Conservation (phyloP, 2,329 filamentous ascomycete genomes). For the Pseudogymnoascus verrucosus region DNA sequence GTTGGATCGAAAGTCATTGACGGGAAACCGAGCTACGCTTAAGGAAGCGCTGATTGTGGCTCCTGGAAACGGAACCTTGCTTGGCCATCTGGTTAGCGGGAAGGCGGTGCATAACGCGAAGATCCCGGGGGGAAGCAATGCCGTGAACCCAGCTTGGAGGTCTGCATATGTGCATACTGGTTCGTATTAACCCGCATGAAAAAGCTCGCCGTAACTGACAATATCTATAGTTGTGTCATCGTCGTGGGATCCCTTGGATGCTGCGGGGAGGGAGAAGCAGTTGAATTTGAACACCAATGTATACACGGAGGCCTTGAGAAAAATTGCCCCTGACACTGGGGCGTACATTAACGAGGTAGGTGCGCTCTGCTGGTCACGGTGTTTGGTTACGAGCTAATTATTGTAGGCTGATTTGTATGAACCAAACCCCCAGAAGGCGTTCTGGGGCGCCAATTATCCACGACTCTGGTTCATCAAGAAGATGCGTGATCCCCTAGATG, state of each 20-base stretch:
- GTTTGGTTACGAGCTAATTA: constrained; percentile 24
- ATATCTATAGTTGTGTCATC: constrained; percentile 11
- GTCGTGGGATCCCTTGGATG: constrained; percentile 16
- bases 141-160: constrained; percentile 46
- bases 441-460: constrained; percentile 33
- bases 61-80: constrained; percentile 24
- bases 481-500: constrained; percentile 37
- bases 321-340: constrained; percentile 21
- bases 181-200: constrained; percentile 23
- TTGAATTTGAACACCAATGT: constrained; percentile 14
- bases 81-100: constrained; percentile 36
- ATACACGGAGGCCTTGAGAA: constrained; percentile 16
- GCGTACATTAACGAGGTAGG: constrained; percentile 25
- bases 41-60: constrained; percentile 32
- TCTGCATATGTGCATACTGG: constrained; percentile 35
- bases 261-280: constrained; percentile 8
- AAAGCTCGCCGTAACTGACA: not conserved
- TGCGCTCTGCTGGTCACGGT: constrained; percentile 28
- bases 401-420: constrained; percentile 41
- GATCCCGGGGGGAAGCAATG: constrained; percentile 37
- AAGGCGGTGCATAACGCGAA: constrained; percentile 37
- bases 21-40: constrained; percentile 28
- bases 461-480: constrained; percentile 38
- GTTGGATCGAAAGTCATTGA: constrained; percentile 32
- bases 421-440: constrained; percentile 29